phyloP scores from a whole-genome alignment of 2,329 filamentous ascomycete species.

The Cladorrhinum sp. region DNA sequence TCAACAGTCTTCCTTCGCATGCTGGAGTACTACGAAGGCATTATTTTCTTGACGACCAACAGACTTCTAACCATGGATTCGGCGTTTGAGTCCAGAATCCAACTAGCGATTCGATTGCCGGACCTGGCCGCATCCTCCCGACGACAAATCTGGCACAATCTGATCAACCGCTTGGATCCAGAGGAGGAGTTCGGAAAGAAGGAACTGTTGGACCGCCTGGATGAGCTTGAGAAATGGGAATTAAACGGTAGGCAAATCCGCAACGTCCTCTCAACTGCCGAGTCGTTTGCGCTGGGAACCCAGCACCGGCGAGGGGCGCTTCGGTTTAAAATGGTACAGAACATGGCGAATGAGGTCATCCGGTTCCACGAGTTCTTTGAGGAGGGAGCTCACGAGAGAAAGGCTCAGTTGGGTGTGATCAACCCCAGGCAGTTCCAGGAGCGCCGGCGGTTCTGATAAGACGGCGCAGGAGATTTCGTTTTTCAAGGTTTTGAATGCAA shows the following conservation, averaged over 20 bases:
- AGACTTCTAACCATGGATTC: conserved; percentile 38
- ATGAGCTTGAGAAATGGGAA: background rate
- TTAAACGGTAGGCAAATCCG: background rate
- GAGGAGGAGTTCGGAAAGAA: background rate
- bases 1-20: conserved; percentile 24
- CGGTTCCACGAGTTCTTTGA: conserved; percentile 5
- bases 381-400: conserved; percentile 3
- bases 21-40: conserved; percentile 29
- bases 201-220: background rate
- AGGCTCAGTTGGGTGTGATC: conserved; percentile 1
- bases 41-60: conserved; percentile 30
- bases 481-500: too few species aligned
- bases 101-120: conserved; percentile 1
- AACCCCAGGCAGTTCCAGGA: conserved; percentile 7
- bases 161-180: background rate
- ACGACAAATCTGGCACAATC: background rate
- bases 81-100: conserved; percentile 28
- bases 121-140: background rate
- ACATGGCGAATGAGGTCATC: conserved; percentile 5
- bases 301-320: conserved; percentile 1
- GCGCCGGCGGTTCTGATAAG: background rate
- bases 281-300: conserved; percentile 5
- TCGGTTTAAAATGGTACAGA: conserved; percentile 1
- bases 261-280: background rate
- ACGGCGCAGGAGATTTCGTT: too few species aligned